Conservation (phyloP, 306 rosid genomes). For the Cucurbita ficifolia region DNA sequence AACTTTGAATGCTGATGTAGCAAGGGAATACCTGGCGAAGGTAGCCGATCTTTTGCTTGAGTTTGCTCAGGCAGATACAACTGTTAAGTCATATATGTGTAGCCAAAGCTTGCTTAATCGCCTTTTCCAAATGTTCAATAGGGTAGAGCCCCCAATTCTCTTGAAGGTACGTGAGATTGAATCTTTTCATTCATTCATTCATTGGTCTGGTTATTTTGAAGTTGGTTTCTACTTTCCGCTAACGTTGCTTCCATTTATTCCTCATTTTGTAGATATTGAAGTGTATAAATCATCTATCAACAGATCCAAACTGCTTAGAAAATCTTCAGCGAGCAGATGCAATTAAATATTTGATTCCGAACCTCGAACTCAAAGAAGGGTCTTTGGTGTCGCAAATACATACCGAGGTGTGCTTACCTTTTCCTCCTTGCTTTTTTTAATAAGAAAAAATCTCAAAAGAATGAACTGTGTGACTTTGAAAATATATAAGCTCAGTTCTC, state of each 20-base stretch:
- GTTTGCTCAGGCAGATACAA: slow-evolving; percentile 94
- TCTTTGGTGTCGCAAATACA: slow-evolving; percentile 84
- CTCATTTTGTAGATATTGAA: slow-evolving; percentile 52
- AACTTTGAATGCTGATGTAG: slow-evolving; percentile 83
- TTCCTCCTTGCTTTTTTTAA: no score
- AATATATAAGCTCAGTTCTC: background rate
- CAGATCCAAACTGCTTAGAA: slow-evolving; percentile 99
- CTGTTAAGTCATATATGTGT: slow-evolving; percentile 83
- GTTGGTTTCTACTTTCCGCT: background rate
- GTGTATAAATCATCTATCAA: slow-evolving; percentile 85
- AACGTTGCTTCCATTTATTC: background rate
- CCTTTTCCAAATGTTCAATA: slow-evolving; percentile 96
- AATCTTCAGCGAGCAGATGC: slow-evolving; percentile 99
- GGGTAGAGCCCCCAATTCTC: slow-evolving; percentile 93
- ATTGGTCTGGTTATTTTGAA: background rate
- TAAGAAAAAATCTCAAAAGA: background rate
- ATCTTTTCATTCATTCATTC: background rate
- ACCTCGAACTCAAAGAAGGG: slow-evolving; percentile 96
- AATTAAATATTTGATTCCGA: slow-evolving; percentile 89
- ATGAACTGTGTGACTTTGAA: background rate
- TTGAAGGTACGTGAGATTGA: slow-evolving; percentile 44
- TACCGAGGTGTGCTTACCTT: slow-evolving; percentile 43
- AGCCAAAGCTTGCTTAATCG: slow-evolving; percentile 98
- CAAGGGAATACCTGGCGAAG: slow-evolving; percentile 86
- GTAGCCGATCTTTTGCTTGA: slow-evolving; percentile 98